Conservation (phyloP, 768 basidiomycete genomes). For the Neoboletus subvelutipes region DNA sequence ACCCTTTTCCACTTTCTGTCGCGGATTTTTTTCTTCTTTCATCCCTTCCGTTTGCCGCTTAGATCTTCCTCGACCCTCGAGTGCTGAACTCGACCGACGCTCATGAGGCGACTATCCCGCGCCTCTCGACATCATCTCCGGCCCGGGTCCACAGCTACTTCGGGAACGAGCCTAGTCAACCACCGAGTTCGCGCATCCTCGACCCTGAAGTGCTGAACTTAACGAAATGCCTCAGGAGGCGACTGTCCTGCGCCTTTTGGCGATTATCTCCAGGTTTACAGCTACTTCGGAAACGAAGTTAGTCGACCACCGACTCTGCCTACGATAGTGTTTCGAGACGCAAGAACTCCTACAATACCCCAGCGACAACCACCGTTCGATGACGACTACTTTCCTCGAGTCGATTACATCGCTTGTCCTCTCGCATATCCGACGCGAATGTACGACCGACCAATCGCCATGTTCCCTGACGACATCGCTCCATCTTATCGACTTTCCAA, state of each 20-base stretch:
- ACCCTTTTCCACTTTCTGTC: neutral
- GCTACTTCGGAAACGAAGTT: no score
- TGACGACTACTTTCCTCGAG: neutral
- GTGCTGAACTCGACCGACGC: neutral
- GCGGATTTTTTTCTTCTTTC: neutral
- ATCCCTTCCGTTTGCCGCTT: neutral
- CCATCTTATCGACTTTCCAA: neutral
- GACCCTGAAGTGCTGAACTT: neutral
- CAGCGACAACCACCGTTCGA: neutral
- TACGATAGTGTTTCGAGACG: neutral
- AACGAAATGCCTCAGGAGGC: neutral
- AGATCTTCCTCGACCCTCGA: neutral
- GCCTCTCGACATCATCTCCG: neutral
- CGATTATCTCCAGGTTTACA: neutral
- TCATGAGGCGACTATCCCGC: neutral
- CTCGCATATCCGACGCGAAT: neutral
- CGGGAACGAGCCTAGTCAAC: neutral
- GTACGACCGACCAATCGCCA: neutral
- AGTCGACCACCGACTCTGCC: neutral
- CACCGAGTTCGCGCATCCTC: neutral
- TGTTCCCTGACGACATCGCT: constrained; percentile 1
- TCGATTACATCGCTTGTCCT: neutral
- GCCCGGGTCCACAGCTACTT: neutral
- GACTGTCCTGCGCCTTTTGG: neutral
- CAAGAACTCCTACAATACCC: neutral